Evolutionary conservation across 1,284 basidiomycete species (phyloP), one percentile per base, ranked within the genome.

Genomic region (Ustilago shanxiensis): DNA sequence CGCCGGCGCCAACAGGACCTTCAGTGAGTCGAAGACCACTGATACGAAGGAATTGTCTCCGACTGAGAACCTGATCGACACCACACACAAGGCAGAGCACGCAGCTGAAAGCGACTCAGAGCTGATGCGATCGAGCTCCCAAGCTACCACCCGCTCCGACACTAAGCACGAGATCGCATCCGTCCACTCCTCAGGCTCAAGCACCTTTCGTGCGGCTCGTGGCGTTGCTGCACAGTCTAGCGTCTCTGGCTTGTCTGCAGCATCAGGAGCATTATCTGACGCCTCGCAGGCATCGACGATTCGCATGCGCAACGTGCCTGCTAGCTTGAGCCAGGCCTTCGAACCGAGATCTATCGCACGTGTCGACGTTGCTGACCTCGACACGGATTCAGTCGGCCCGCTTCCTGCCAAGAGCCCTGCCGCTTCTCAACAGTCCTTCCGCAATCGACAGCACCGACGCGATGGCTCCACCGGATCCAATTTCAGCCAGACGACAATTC

Each of bases 81-180:
- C 55, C 29, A 26, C 18, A 18, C 31, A 31, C 14, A 52, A 57
- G 24, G 31, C 31, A 20, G 54, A 57, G 16, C 49, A 20, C 0
- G 20, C 14, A 26, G 28, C 41, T 18, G 54, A 65, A 7, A 41
- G 29, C 22, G 54, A 57, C 20, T 28, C 24, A 6, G 69, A 67
- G 49, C 69, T 51, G 37, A 45, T 59, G 10, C 55, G 65, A 24
- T 58, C 64, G 10, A 51, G 49, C 55, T 76, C 68, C 29, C 63
- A 66, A 31, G 41, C 66, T 9, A 68, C 73, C 16, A 59, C 55
- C 14, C 63, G 59, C 2, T 79, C 73, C 26, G 76, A 78, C 33
- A 63, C 52, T 31, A 71, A 72, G 53, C 68, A 75, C 57, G 72
- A 78, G 52, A 29, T 62, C 18, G 39, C 60, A 2, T 78, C 72